A percentile compares a stretch with the other conserved stretches of the same genome.
phyloP scores from a whole-genome alignment of 2,329 filamentous ascomycete genomes.

The Uncinocarpus reesii region DNA sequence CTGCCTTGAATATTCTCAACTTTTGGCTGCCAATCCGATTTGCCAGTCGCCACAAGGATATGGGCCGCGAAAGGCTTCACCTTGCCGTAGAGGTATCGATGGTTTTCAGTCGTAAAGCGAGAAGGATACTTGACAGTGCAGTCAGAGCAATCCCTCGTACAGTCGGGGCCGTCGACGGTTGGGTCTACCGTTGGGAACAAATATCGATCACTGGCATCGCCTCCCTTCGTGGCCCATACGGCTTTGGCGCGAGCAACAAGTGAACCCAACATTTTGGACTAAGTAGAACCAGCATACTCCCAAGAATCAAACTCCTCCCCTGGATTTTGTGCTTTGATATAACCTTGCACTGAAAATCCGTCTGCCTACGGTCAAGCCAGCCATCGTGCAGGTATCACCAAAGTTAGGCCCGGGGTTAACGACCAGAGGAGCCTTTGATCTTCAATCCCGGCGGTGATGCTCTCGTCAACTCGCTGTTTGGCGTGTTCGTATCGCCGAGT shows the following conservation, averaged over 20 bases:
- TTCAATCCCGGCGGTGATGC: too few species aligned
- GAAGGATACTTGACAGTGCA: conserved; percentile 73
- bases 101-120: conserved; percentile 60
- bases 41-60: conserved; percentile 81
- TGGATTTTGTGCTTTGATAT: background rate
- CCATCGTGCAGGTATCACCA: too few species aligned
- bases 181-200: conserved; percentile 69
- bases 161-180: conserved; percentile 73
- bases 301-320: background rate
- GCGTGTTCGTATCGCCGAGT: background rate
- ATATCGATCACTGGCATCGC: conserved; percentile 18
- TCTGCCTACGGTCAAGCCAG: too few species aligned
- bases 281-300: background rate
- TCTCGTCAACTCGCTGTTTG: background rate
- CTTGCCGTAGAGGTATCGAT: conserved; percentile 69
- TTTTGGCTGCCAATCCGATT: conserved; percentile 85
- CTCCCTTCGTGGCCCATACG: background rate
- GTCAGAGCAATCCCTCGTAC: conserved; percentile 70
- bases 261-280: conserved; percentile 1
- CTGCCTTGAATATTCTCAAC: conserved; percentile 78
- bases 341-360: too few species aligned
- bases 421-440: too few species aligned
- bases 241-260: conserved; percentile 1
- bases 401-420: too few species aligned
- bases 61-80: conserved; percentile 84